These are phyloP conservation scores for Pseudoneurospora amorphoporcata DNA, from an alignment of 495 filamentous ascomycete genomes.

Conservation along the genomic window DNA sequence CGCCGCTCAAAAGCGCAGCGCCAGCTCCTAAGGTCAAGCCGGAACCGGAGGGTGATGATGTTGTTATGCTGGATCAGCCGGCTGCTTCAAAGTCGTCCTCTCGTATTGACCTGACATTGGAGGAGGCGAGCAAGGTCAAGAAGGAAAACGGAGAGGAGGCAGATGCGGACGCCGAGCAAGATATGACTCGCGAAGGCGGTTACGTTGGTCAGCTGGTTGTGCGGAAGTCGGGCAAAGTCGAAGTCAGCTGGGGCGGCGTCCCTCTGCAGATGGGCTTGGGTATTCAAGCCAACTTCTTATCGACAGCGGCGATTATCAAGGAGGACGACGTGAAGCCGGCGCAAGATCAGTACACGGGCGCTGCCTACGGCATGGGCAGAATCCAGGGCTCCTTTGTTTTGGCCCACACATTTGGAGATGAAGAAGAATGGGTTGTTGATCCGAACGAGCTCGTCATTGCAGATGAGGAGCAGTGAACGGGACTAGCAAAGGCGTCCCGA, in stretches of 20 bases:
- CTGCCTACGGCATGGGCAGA: slow-evolving; percentile 45
- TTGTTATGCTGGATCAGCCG: slow-evolving; percentile 14
- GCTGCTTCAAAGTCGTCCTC: slow-evolving; percentile 10
- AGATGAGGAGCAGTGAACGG: slow-evolving; percentile 2
- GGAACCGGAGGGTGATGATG: slow-evolving; percentile 19
- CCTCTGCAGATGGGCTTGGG: slow-evolving; percentile 34
- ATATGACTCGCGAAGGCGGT: slow-evolving; percentile 28
- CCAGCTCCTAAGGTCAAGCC: slow-evolving; percentile 14
- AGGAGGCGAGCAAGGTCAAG: slow-evolving; percentile 9
- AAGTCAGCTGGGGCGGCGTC: slow-evolving; percentile 51
- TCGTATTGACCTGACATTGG: slow-evolving; percentile 28
- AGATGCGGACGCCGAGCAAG: not conserved
- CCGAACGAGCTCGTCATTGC: slow-evolving; percentile 16
- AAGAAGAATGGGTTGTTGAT: slow-evolving; percentile 32
- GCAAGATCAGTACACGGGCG: slow-evolving; percentile 23
- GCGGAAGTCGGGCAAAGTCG: slow-evolving; percentile 47
- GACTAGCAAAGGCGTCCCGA: not conserved
- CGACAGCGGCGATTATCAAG: slow-evolving; percentile 35
- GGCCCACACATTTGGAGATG: slow-evolving; percentile 42
- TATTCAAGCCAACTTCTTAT: slow-evolving; percentile 34
- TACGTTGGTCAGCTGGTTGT: slow-evolving; percentile 49
- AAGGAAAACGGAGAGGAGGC: slow-evolving; percentile 16
- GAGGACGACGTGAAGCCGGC: slow-evolving; percentile 31
- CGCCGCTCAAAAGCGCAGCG: slow-evolving; percentile 31
- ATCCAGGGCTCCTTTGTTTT: slow-evolving; percentile 49